A percentile compares a stretch with the other conserved stretches of the same genome.
Conservation (phyloP, 2,329 filamentous ascomycete species). For the Colletotrichum godetiae region DNA sequence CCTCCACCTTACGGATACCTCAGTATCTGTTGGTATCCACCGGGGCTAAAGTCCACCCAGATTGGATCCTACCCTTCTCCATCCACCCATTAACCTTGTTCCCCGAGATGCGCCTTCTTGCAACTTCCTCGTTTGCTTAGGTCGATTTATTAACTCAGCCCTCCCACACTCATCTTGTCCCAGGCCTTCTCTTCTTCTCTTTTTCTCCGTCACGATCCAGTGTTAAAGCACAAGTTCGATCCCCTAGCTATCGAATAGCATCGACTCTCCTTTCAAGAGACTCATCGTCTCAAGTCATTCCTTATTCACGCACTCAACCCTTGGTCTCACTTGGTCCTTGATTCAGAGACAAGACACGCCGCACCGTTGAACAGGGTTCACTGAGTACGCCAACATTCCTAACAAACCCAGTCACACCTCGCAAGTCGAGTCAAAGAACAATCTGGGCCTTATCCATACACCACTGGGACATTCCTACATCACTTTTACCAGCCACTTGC, state of each 20-base stretch:
- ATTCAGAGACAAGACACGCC: constrained; percentile 23
- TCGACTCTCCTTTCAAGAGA: constrained; percentile 22
- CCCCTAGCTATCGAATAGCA: constrained; percentile 28
- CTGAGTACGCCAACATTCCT: constrained; percentile 11
- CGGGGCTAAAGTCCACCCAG: constrained; percentile 2
- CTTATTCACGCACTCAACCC: constrained; percentile 20
- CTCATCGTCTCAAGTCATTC: constrained; percentile 31
- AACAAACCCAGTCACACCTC: constrained; percentile 14
- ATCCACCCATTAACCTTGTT: constrained; percentile 15
- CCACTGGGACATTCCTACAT: constrained; percentile 19
- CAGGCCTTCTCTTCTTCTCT: not conserved
- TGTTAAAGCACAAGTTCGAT: constrained; percentile 17
- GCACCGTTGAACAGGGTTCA: constrained; percentile 31
- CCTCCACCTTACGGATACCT: not conserved
- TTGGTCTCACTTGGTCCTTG: constrained; percentile 17
- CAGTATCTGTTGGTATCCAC: not conserved
- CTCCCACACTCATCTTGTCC: constrained; percentile 8
- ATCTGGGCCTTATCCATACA: constrained; percentile 9
- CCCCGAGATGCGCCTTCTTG: constrained; percentile 15
- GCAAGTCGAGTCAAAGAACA: constrained; percentile 30
- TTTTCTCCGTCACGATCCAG: constrained; percentile 7
- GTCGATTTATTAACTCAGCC: constrained; percentile 17
- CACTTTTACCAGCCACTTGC: not conserved
- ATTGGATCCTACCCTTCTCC: constrained; percentile 4
- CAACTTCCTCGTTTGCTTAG: not conserved